phyloP scores from a whole-genome alignment of 2,329 filamentous ascomycete species.

The Geoglossum cookeanum region DNA sequence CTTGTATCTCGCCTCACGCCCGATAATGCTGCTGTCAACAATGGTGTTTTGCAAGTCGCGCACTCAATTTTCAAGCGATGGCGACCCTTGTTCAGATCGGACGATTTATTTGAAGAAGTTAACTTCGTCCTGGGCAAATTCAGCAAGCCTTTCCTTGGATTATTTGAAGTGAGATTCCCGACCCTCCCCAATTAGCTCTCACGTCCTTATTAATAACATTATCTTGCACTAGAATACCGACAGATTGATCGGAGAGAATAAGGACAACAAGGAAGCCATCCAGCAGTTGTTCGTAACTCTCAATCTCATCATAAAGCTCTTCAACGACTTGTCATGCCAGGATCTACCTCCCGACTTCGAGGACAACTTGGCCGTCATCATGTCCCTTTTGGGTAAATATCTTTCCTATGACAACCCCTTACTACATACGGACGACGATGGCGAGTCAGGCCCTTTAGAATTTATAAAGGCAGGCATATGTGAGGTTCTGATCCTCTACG shows the following conservation, averaged over 20 bases:
- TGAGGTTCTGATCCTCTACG: conserved; percentile 73
- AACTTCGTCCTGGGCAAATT: conserved; percentile 86
- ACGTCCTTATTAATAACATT: not conserved
- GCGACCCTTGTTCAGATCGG: conserved; percentile 82
- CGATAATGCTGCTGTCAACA: conserved; percentile 67
- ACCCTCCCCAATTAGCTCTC: not conserved
- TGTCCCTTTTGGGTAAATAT: conserved; percentile 75
- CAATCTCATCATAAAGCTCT: conserved; percentile 74
- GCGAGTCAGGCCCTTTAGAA: conserved; percentile 68
- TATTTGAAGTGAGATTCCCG: conserved; percentile 45
- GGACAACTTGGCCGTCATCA: conserved; percentile 62
- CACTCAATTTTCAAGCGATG: conserved; percentile 96
- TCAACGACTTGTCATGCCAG: conserved; percentile 94
- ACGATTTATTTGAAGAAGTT: conserved; percentile 86
- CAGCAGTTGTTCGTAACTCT: conserved; percentile 68
- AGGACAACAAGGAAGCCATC: conserved; percentile 53
- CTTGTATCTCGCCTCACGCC: conserved; percentile 72
- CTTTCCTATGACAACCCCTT: conserved; percentile 73
- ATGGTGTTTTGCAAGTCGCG: conserved; percentile 87
- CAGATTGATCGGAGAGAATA: conserved; percentile 47
- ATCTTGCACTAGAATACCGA: conserved; percentile 23
- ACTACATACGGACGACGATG: conserved; percentile 71
- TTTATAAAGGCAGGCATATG: conserved; percentile 87
- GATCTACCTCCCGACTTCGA: conserved; percentile 91
- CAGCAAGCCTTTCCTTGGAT: conserved; percentile 59